Base-by-base conservation (phyloP, 1,139 yeast species). In the Hansenula sp. region DNA sequence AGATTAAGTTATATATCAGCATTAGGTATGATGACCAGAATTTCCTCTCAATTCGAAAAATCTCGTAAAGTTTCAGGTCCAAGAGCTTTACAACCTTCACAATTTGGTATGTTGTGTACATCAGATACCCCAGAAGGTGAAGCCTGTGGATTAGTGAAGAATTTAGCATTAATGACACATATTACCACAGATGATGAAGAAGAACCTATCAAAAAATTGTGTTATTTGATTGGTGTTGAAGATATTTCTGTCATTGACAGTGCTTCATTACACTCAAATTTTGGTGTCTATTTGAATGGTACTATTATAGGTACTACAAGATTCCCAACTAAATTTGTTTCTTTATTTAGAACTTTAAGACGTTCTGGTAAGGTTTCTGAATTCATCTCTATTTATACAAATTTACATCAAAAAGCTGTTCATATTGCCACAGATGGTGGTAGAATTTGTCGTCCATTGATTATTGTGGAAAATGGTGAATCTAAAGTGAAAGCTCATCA, bases 71-170 rank as follows among this genome's bases (percentile, higher is more conserved):
- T 92, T 32, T 87, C 96, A 3, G 99, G 99, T 39, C 99, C 99
- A 33, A 85, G 99, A 75, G 97, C 99, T 18, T 74, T 92, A 52
- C 99, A 92, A 63, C 98, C 99, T 12, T 94, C 98, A 2, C 98
- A 92, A 65, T 92, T 92, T 63, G 98, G 98, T 59, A 92, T 92
- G 97, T 73, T 92, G 47, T 92, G 99, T 73, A 89, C 98, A 8
- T 87, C 97, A 0, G 99, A 92, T 75, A 92, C 99, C 0, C 99
- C 99, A 3, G 99, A 92, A 75, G 99, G 99, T 73, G 99, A 94
- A 64, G 98, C 99, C 1, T 92, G 99, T 79, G 99, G 99, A 57
- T 75, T 92, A 62, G 98, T 92, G 28, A 92, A 92, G 64, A 92
- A 92, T 59, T 71, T 92, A 62, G 98, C 98, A 2, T 73, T 92